A percentile compares a stretch with the other conserved stretches of the same genome.
These are phyloP conservation scores for Epichloe brachyelytri DNA, from an alignment of 2,329 filamentous ascomycete species.

Conservation along the genomic window DNA sequence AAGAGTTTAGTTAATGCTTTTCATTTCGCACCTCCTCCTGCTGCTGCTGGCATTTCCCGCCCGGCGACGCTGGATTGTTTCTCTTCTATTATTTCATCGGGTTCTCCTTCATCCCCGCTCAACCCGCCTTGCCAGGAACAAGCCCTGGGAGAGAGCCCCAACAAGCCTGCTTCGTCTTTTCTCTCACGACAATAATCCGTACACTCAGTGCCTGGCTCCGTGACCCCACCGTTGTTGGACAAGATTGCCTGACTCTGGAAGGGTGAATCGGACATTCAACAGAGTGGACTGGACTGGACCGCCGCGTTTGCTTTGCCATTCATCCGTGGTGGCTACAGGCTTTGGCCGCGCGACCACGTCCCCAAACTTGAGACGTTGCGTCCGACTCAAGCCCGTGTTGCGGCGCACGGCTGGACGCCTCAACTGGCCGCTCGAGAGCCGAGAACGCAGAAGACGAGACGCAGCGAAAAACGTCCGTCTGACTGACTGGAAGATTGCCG, in stretches of 20 bases:
- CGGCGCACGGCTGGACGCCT: not conserved
- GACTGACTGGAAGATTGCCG: not conserved
- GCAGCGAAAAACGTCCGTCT: not conserved
- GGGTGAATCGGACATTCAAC: not conserved
- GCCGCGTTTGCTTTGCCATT: not conserved
- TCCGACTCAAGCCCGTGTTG: not conserved
- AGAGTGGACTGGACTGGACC: too few relatives aligned
- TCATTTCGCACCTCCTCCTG: not conserved
- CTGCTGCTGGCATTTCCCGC: too few relatives aligned
- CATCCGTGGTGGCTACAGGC: not conserved
- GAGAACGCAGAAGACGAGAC: not conserved
- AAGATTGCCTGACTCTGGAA: too few relatives aligned
- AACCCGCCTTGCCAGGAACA: not conserved
- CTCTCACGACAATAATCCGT: not conserved
- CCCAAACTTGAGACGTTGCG: not conserved
- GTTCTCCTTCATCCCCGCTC: not conserved
- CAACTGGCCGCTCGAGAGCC: too few relatives aligned
- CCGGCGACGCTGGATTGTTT: too few relatives aligned
- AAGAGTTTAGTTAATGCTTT: not conserved
- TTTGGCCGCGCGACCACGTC: not conserved
- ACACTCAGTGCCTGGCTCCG: not conserved
- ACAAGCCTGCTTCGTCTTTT: not conserved
- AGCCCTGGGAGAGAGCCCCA: too few relatives aligned
- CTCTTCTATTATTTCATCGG: too few relatives aligned
- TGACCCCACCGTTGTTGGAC: not conserved